A percentile compares a stretch with the other conserved stretches of the same genome.
phyloP scores from a whole-genome alignment of 768 basidiomycete genomes.

The Russula sp. region DNA sequence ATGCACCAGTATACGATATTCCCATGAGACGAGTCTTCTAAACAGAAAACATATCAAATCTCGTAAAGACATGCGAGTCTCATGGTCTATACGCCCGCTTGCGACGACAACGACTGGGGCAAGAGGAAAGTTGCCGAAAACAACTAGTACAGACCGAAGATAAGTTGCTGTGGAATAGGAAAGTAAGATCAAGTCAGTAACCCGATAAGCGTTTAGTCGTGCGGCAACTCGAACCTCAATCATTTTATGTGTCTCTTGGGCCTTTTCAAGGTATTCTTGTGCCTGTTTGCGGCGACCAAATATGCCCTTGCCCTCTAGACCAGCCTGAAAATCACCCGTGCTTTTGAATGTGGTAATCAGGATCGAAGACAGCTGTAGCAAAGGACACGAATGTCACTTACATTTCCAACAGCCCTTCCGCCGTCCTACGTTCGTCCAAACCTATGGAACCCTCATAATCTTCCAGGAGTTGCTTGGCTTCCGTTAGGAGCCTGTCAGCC shows the following conservation, averaged over 20 bases:
- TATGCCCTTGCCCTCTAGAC: conserved; percentile 6
- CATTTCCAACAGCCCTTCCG: conserved; percentile 5
- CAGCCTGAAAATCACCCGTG: conserved; percentile 1
- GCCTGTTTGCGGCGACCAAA: conserved; percentile 1
- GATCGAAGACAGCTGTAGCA: too few species aligned
- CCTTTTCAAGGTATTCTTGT: conserved; percentile 13
- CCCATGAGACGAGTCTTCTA: too few species aligned
- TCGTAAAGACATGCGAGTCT: too few species aligned
- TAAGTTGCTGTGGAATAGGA: conserved; percentile 3
- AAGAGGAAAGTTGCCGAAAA: too few species aligned
- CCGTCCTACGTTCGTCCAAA: background rate
- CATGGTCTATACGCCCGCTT: too few species aligned
- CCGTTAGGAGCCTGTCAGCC: background rate
- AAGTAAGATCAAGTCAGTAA: background rate
- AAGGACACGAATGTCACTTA: background rate
- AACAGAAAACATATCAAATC: too few species aligned
- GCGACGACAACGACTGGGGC: too few species aligned
- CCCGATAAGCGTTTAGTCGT: background rate
- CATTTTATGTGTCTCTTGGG: conserved; percentile 5
- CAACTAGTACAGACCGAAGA: background rate
- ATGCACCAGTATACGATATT: too few species aligned
- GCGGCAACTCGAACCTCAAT: conserved; percentile 8
- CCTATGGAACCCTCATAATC: background rate
- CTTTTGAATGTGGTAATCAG: background rate
- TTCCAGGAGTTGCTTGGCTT: background rate